Conservation (phyloP, 2,329 filamentous ascomycete genomes). For the Emmonsiellopsis sp. region DNA sequence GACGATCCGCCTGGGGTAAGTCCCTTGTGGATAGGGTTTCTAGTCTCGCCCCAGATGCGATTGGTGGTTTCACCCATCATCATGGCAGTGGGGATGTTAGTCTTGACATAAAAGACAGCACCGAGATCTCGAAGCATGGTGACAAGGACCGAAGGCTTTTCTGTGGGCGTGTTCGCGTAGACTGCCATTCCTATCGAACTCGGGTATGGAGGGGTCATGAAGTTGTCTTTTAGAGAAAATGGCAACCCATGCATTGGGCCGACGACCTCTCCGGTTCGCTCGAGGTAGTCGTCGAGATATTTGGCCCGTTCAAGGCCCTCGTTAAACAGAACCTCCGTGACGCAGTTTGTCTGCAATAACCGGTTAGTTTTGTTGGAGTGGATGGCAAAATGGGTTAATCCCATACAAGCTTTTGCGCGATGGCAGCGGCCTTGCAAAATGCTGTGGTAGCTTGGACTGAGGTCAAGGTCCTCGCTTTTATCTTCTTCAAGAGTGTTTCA, state of each 20-base stretch:
- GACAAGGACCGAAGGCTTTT: conserved; percentile 23
- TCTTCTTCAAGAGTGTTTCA: conserved; percentile 25
- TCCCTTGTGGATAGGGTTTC: conserved; percentile 26
- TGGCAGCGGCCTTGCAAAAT: conserved; percentile 32
- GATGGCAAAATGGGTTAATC: not conserved
- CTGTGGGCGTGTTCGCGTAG: conserved; percentile 14
- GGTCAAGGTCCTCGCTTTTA: conserved; percentile 20
- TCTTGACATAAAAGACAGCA: conserved; percentile 34
- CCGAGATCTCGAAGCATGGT: conserved; percentile 31
- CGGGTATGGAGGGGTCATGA: conserved; percentile 21
- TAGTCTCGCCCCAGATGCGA: conserved; percentile 33
- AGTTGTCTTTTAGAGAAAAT: conserved; percentile 33
- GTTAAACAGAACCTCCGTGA: conserved; percentile 49
- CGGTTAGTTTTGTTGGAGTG: not conserved
- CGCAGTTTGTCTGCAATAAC: conserved; percentile 46
- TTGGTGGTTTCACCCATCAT: conserved; percentile 37
- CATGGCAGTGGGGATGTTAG: conserved; percentile 30
- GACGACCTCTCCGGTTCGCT: conserved; percentile 32
- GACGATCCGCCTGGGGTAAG: conserved; percentile 27
- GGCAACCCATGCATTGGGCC: conserved; percentile 35
- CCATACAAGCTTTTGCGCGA: conserved; percentile 24
- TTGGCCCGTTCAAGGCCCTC: conserved; percentile 26
- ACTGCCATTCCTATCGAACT: conserved; percentile 13
- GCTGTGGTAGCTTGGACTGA: conserved; percentile 10
- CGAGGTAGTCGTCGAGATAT: conserved; percentile 22